Percentiles rank a stretch among this genome's conserved stretches.
These are phyloP conservation scores for Ambrosiella cleistominuta DNA, from an alignment of 2,329 filamentous ascomycete species.

Conservation along the genomic window DNA sequence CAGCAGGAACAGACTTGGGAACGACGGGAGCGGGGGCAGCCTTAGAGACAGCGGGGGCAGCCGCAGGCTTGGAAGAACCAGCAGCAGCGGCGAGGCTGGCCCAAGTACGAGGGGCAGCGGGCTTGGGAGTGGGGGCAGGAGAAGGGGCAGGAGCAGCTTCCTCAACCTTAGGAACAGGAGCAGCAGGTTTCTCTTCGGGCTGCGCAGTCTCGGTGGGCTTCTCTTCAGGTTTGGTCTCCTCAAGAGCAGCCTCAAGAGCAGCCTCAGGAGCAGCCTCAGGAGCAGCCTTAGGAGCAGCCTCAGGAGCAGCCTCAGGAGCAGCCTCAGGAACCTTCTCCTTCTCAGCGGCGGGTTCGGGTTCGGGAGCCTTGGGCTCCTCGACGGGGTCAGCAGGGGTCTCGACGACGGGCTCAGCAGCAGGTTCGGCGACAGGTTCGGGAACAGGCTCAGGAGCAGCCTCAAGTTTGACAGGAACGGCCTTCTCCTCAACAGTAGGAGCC, in stretches of 20 bases:
- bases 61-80: constrained; percentile 24
- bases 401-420: constrained; percentile 18
- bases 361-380: neutral
- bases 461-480: constrained; percentile 15
- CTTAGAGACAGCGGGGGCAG: constrained; percentile 26
- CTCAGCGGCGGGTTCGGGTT: neutral
- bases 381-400: neutral
- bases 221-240: neutral
- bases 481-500: constrained; percentile 17
- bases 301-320: neutral
- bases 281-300: neutral
- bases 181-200: constrained; percentile 24
- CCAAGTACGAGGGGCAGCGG: constrained; percentile 50
- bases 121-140: constrained; percentile 30
- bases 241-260: neutral
- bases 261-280: neutral
- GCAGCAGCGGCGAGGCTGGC: constrained; percentile 50
- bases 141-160: constrained; percentile 36
- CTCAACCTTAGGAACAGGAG: constrained; percentile 39
- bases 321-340: neutral
- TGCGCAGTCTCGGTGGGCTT: constrained; percentile 15
- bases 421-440: constrained; percentile 26
- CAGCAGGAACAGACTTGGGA: constrained; percentile 36
- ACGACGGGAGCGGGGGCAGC: constrained; percentile 27
- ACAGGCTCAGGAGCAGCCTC: constrained; percentile 13